phyloP scores from a whole-genome alignment of 371 early-diverging fungal species.

The Coemansia sp. region DNA sequence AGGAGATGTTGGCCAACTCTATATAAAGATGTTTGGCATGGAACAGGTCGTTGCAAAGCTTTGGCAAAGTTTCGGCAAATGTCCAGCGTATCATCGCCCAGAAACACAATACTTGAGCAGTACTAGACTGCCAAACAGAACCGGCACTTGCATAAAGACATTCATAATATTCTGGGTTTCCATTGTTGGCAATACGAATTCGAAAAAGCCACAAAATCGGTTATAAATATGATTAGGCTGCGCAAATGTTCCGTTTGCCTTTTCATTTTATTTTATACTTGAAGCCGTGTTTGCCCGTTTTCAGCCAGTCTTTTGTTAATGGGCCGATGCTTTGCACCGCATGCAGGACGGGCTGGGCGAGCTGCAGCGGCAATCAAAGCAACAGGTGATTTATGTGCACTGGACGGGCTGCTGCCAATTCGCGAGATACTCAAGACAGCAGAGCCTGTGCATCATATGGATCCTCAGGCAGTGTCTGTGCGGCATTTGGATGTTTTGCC shows the following conservation, averaged over 20 bases:
- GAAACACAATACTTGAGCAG: background rate
- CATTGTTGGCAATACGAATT: background rate
- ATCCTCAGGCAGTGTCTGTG: background rate
- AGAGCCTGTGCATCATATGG: background rate
- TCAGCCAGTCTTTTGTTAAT: background rate
- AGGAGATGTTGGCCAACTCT: slow-evolving; percentile 16
- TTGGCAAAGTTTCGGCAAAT: slow-evolving; percentile 4
- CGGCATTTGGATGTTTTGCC: background rate
- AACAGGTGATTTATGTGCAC: background rate
- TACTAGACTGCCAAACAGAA: slow-evolving; percentile 28
- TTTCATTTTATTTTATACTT: background rate
- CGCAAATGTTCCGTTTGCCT: background rate
- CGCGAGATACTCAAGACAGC: slow-evolving; percentile 7
- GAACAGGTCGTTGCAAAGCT: slow-evolving; percentile 13
- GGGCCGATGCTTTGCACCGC: background rate
- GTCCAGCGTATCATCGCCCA: slow-evolving; percentile 1
- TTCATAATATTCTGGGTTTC: background rate
- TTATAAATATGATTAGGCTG: no score
- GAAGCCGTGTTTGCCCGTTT: background rate
- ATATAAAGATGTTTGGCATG: slow-evolving; percentile 30
- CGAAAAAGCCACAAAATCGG: no score
- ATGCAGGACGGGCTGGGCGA: background rate
- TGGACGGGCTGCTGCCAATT: background rate
- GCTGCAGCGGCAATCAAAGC: background rate
- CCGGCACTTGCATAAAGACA: slow-evolving; percentile 4